A percentile compares a stretch with the other conserved stretches of the same genome.
Evolutionary conservation across 805 yeast genomes (phyloP).

Genomic region (Isabelozyma heimii): DNA sequence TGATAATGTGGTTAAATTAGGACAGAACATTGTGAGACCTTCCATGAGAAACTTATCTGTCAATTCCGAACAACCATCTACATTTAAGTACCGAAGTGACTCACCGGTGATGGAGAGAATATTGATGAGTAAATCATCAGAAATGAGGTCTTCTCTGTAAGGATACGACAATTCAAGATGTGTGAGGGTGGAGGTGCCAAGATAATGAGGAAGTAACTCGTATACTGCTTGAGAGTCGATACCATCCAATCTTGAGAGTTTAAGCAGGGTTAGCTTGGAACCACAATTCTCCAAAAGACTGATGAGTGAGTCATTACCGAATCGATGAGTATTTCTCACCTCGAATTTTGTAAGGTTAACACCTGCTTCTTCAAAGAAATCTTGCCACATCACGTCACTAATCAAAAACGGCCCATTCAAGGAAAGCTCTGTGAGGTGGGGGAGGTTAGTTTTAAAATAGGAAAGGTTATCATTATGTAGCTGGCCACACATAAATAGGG

Average conservation of each 20-base stretch:
- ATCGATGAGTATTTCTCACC: conserved; percentile 79
- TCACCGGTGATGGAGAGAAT: conserved; percentile 62
- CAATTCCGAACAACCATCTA: conserved; percentile 73
- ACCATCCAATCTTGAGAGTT: conserved; percentile 72
- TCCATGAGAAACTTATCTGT: conserved; percentile 61
- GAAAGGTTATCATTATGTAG: conserved; percentile 72
- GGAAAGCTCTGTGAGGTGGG: conserved; percentile 50
- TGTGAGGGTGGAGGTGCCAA: conserved; percentile 44
- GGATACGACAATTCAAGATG: conserved; percentile 71
- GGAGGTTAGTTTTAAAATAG: conserved; percentile 60
- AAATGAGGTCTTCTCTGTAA: conserved; percentile 57
- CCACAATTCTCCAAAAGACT: conserved; percentile 60
- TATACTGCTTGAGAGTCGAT: conserved; percentile 55
- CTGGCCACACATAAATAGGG: conserved; percentile 90
- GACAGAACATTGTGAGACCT: conserved; percentile 60
- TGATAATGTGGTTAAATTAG: conserved; percentile 55
- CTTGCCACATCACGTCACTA: conserved; percentile 73
- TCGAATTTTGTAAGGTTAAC: conserved; percentile 56
- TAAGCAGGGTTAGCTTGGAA: conserved; percentile 49
- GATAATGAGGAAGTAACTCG: conserved; percentile 62
- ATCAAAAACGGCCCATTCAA: conserved; percentile 90
- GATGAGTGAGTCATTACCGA: conserved; percentile 63
- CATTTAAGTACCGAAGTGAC: conserved; percentile 50
- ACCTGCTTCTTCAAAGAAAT: conserved; percentile 61
- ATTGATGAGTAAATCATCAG: conserved; percentile 64